Base-by-base conservation (phyloP, 2,329 filamentous ascomycete genomes). In the Mollisiaceae sp. region DNA sequence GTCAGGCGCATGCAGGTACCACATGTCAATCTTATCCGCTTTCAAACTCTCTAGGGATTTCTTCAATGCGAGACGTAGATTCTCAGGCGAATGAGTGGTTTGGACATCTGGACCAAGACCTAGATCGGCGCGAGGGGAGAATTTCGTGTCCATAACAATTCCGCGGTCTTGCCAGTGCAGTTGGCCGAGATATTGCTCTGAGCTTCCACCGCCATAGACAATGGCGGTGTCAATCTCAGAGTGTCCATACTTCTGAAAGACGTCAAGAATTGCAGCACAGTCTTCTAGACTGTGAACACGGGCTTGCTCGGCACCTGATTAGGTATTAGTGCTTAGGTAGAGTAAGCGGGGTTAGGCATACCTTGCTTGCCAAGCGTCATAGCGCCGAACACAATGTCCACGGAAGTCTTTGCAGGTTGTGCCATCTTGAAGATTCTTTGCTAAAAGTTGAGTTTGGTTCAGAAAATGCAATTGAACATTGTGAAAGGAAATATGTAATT, bases 141-240 rank as follows among this genome's bases (percentile, higher is more conserved):
- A 64, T 60, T 90, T 90, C 0, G 88, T 90, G 11, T 86, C 88
- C 63, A 90, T 76, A 4, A 82, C 83, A 58, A 91, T 77, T 1
- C 87, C 87, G 20, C 87, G 84, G 45, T 64, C 50, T 73, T 87
- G 83, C 86, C 87, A 91, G 38, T 83, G 81, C 0, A 86, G 85
- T 79, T 71, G 62, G 11, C 81, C 80, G 3, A 87, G 88, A 76
- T 84, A 89, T 20, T 81, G 83, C 74, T 92, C 90, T 59, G 91
- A 88, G 60, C 83, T 81, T 59, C 89, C 89, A 36, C 79, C 83
- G 52, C 89, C 81, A 69, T 92, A 92, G 3, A 83, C 75, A 18
- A 89, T 83, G 0, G 90, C 89, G 0, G 89, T 91, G 74, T 92
- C 90, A 59, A 92, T 76, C 72, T 92, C 89, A 72, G 85, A 84